Conservation (phyloP, 129 eudicot species). For the Helianthus tuberosus region DNA sequence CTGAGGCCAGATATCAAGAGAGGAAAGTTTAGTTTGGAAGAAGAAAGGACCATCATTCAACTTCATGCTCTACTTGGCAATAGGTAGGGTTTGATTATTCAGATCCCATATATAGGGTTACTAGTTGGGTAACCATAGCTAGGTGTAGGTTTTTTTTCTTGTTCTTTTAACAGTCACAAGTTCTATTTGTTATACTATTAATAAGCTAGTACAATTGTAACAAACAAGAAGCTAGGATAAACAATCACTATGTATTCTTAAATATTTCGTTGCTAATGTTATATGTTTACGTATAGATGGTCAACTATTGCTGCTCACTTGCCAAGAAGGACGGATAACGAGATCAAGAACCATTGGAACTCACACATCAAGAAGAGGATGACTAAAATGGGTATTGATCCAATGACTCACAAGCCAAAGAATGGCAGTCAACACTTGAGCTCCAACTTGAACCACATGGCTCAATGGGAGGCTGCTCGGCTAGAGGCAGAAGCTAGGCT, state of each 20-base stretch:
- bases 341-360: slow-evolving; percentile 84
- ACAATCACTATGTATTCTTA: background rate
- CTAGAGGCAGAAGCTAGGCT: slow-evolving; percentile 83
- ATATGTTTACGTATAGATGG: slow-evolving; percentile 49
- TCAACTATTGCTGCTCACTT: slow-evolving; percentile 71
- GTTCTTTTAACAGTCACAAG: too few species aligned
- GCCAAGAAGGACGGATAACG: slow-evolving; percentile 76
- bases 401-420: slow-evolving; percentile 74
- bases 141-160: background rate
- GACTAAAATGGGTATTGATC: slow-evolving; percentile 79
- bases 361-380: slow-evolving; percentile 75
- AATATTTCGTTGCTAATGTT: background rate
- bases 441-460: slow-evolving; percentile 85
- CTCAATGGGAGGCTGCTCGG: slow-evolving; percentile 85
- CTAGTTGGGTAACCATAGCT: background rate
- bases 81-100: slow-evolving; percentile 41
- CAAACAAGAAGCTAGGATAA: background rate
- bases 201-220: too few species aligned
- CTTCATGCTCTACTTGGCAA: slow-evolving; percentile 88
- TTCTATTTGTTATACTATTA: too few species aligned
- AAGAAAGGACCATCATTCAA: slow-evolving; percentile 76
- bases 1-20: slow-evolving; percentile 77
- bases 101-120: background rate
- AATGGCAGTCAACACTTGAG: slow-evolving; percentile 41
- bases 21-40: slow-evolving; percentile 78